Conservation (phyloP, 1,284 basidiomycete genomes). For the Sanghuangporus baumii region DNA sequence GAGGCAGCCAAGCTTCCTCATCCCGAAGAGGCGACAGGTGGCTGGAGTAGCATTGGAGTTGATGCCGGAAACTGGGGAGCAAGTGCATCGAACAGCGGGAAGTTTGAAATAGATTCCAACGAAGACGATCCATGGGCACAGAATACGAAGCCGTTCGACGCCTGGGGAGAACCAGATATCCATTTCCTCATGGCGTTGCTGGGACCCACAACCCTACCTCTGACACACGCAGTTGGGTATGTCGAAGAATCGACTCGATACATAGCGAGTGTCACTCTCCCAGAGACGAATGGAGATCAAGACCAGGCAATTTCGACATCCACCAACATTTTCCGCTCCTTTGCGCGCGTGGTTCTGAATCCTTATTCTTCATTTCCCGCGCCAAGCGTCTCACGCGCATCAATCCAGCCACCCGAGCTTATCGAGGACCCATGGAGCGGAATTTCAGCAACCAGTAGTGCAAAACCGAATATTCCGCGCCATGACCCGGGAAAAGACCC, state of each 20-base stretch:
- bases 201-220: conserved; percentile 38
- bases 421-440: background rate
- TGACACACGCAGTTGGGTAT: conserved; percentile 45
- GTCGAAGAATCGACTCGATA: conserved; percentile 48
- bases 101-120: background rate
- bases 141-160: background rate
- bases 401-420: conserved; percentile 9
- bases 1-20: background rate
- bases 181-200: conserved; percentile 33
- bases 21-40: background rate
- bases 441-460: background rate
- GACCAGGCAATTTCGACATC: conserved; percentile 23
- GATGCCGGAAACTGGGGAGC: conserved; percentile 10
- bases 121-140: conserved; percentile 12
- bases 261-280: conserved; percentile 32
- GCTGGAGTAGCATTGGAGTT: conserved; percentile 20
- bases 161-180: background rate
- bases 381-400: conserved; percentile 3
- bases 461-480: conserved; percentile 16
- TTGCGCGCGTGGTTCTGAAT: conserved; percentile 45
- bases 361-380: conserved; percentile 31
- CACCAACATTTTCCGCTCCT: conserved; percentile 38
- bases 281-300: conserved; percentile 4
- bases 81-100: background rate
- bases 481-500: conserved; percentile 48